These are phyloP conservation scores for Dentipellis fragilis DNA, from an alignment of 768 basidiomycete genomes.

Conservation along the genomic window DNA sequence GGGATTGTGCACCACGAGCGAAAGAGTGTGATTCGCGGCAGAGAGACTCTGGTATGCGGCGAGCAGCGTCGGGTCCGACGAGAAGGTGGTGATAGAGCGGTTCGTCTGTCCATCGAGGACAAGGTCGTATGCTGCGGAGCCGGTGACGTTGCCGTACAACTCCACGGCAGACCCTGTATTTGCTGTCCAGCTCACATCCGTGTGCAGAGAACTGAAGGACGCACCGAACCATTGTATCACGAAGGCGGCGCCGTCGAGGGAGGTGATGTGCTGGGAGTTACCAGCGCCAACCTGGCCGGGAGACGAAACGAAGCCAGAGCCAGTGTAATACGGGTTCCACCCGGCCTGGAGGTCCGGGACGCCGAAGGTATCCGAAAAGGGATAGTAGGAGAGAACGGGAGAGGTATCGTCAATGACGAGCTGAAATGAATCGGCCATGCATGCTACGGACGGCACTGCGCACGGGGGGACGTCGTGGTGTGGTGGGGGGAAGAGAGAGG, in stretches of 20 bases:
- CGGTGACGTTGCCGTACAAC: constrained; percentile 40
- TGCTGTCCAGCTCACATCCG: background rate
- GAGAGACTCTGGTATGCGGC: constrained; percentile 36
- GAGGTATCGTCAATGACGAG: constrained; percentile 58
- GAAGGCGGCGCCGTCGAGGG: constrained; percentile 44
- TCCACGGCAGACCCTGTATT: constrained; percentile 53
- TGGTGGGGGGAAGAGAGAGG: background rate
- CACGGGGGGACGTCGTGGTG: background rate
- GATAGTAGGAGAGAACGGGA: constrained; percentile 50
- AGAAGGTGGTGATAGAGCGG: constrained; percentile 16
- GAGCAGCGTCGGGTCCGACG: constrained; percentile 31
- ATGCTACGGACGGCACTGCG: constrained; percentile 9
- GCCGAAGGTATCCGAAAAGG: constrained; percentile 46
- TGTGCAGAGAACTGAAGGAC: constrained; percentile 13
- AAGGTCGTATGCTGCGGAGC: constrained; percentile 21
- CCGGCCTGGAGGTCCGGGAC: constrained; percentile 37
- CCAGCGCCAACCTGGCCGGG: constrained; percentile 41
- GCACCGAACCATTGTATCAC: constrained; percentile 54
- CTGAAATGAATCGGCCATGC: constrained; percentile 28
- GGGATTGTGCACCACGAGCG: constrained; percentile 37
- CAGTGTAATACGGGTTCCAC: constrained; percentile 58
- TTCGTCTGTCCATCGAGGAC: constrained; percentile 32
- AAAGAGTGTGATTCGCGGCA: constrained; percentile 43
- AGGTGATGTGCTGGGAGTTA: constrained; percentile 53
- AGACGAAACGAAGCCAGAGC: constrained; percentile 35